These are phyloP conservation scores for Stachybotrys echinatus DNA, from an alignment of 2,329 filamentous ascomycete species.

Conservation along the genomic window DNA sequence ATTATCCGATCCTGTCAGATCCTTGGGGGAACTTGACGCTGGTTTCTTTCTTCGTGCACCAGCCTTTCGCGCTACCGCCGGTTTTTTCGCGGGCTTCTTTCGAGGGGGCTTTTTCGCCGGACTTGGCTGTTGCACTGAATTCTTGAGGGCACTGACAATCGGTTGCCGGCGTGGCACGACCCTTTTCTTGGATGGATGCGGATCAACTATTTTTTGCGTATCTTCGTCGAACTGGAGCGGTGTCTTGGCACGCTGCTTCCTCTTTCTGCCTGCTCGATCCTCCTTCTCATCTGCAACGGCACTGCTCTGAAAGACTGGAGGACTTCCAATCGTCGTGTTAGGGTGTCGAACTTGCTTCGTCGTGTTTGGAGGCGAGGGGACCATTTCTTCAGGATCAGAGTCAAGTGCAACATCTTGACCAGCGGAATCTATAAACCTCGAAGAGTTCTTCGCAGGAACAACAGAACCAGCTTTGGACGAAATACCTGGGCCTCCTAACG, in stretches of 20 bases:
- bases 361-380: background rate
- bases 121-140: background rate
- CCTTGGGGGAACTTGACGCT: background rate
- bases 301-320: background rate
- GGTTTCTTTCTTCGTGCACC: background rate
- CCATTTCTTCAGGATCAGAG: background rate
- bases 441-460: too few relatives aligned
- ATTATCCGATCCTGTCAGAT: background rate
- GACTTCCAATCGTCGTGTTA: background rate
- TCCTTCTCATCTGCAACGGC: background rate
- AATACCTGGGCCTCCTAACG: background rate
- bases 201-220: constrained; percentile 18
- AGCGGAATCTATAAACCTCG: too few relatives aligned
- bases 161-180: constrained; percentile 3
- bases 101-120: background rate
- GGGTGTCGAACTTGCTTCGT: background rate
- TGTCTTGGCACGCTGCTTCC: constrained; percentile 27
- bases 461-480: too few relatives aligned
- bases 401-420: background rate
- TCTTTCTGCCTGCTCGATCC: constrained; percentile 11
- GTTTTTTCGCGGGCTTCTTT: background rate
- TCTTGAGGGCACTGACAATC: constrained; percentile 10
- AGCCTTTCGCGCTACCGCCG: background rate
- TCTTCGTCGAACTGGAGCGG: constrained; percentile 25
- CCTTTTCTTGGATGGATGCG: constrained; percentile 2